These are phyloP conservation scores for Russula sp. DNA, from an alignment of 768 basidiomycete species.

Conservation along the genomic window DNA sequence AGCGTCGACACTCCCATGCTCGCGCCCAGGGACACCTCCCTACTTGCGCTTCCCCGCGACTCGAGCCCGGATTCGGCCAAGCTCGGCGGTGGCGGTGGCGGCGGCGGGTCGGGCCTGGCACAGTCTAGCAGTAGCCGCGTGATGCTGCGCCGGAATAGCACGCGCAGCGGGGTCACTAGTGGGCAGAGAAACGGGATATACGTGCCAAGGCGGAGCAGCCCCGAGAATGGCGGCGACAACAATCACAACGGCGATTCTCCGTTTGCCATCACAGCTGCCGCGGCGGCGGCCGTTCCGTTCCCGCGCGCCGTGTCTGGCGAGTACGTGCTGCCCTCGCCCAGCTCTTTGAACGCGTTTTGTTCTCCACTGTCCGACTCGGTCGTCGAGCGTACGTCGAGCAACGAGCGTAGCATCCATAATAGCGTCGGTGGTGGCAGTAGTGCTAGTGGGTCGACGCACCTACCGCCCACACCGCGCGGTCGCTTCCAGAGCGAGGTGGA, in stretches of 20 bases:
- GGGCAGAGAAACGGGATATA: slow-evolving; percentile 11
- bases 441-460: slow-evolving; percentile 25
- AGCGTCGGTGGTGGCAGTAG: not conserved
- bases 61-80: slow-evolving; percentile 47
- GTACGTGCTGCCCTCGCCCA: slow-evolving; percentile 33
- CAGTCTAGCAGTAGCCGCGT: slow-evolving; percentile 30
- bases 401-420: not conserved
- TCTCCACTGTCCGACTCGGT: slow-evolving; percentile 9
- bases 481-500: slow-evolving; percentile 74
- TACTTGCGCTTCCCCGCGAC: slow-evolving; percentile 35
- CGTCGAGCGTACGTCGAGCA: slow-evolving; percentile 1
- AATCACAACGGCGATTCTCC: slow-evolving; percentile 22
- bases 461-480: slow-evolving; percentile 41
- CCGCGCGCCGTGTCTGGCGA: slow-evolving; percentile 55
- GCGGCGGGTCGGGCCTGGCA: slow-evolving; percentile 25
- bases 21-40: slow-evolving; percentile 30
- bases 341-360: slow-evolving; percentile 20
- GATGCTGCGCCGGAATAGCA: slow-evolving; percentile 49
- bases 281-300: slow-evolving; percentile 69
- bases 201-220: slow-evolving; percentile 10
- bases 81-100: not conserved
- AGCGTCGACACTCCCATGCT: slow-evolving; percentile 45
- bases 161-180: not conserved
- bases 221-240: slow-evolving; percentile 11
- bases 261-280: slow-evolving; percentile 15